Evolutionary conservation across 1,139 yeast species (phyloP).

Genomic region (Taiozyma sp.): DNA sequence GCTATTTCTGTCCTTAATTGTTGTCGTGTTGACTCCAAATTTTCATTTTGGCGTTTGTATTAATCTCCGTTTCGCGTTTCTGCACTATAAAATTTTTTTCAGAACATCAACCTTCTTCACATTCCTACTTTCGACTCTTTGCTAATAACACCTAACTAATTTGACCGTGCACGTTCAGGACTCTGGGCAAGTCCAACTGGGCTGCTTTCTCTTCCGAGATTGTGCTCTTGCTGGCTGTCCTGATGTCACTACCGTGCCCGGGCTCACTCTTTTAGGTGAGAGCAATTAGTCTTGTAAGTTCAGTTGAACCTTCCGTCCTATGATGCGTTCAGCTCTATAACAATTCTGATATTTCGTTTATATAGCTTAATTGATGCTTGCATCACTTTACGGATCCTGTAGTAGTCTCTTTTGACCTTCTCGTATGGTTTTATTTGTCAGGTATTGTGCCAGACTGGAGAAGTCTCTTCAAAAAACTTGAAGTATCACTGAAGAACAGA

Average conservation of each 20-base stretch:
- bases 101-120: background rate
- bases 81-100: background rate
- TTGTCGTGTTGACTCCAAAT: background rate
- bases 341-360: background rate
- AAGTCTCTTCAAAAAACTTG: background rate
- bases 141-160: background rate
- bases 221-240: background rate
- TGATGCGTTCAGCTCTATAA: background rate
- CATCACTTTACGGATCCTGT: background rate
- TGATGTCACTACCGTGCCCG: background rate
- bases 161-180: background rate
- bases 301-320: slow-evolving; percentile 9
- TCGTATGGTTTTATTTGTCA: background rate
- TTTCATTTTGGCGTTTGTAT: background rate
- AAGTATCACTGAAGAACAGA: too few species aligned
- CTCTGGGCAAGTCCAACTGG: background rate
- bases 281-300: slow-evolving; percentile 12
- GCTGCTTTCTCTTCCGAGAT: background rate
- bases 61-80: background rate
- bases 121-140: background rate
- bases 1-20: background rate
- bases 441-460: background rate
- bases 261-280: slow-evolving; percentile 6
- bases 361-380: background rate
- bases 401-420: background rate